A percentile compares a stretch with the other conserved stretches of the same genome.
phyloP scores from a whole-genome alignment of 1,284 basidiomycete species.

The Rugosomyces carneus region DNA sequence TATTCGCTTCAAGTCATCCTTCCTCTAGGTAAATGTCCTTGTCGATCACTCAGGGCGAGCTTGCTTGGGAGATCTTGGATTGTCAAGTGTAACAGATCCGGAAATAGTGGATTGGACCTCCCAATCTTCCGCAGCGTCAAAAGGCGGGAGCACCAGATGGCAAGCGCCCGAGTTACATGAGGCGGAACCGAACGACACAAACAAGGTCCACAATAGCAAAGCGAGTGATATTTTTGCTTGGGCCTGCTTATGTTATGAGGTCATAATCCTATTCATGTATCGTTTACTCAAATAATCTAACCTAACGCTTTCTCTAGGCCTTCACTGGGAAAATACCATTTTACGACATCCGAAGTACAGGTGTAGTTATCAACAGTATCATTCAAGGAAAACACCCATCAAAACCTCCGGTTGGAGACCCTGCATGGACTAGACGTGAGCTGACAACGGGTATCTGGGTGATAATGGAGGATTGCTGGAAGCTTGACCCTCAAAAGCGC shows the following conservation, averaged over 20 bases:
- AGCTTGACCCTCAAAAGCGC: not conserved
- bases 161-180: slow-evolving; percentile 7
- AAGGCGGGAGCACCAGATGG: slow-evolving; percentile 5
- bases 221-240: slow-evolving; percentile 8
- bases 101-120: slow-evolving; percentile 7
- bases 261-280: not conserved
- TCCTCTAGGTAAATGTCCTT: slow-evolving; percentile 1
- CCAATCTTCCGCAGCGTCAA: slow-evolving; percentile 4
- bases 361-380: slow-evolving; percentile 18
- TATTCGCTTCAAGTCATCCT: too few species aligned
- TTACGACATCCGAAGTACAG: too few species aligned
- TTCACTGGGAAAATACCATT: slow-evolving; percentile 8
- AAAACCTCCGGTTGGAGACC: slow-evolving; percentile 11
- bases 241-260: slow-evolving; percentile 8
- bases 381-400: slow-evolving; percentile 16
- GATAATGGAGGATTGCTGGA: slow-evolving; percentile 9
- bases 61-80: slow-evolving; percentile 3
- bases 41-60: slow-evolving; percentile 2
- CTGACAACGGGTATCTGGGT: slow-evolving; percentile 15
- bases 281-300: too few species aligned
- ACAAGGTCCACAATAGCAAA: slow-evolving; percentile 1
- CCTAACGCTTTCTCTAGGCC: not conserved
- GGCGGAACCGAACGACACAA: not conserved
- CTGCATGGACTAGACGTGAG: slow-evolving; percentile 8
- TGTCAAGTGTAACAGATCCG: slow-evolving; percentile 5